Conservation (phyloP, 345 rosid species). For the Brassica cretica region DNA sequence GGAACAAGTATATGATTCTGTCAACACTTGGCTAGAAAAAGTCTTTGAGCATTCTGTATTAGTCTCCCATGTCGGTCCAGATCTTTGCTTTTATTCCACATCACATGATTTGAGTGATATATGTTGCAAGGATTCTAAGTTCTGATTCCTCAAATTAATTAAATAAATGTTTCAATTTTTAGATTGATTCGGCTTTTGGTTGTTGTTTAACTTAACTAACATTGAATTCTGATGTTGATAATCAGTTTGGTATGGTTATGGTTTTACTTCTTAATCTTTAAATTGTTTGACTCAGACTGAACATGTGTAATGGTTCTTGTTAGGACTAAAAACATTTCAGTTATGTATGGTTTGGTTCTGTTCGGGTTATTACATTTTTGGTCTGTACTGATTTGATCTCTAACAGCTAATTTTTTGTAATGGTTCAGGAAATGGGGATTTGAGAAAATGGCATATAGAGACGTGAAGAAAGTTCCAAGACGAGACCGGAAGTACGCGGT, state of each 20-base stretch:
- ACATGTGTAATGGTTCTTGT: not conserved
- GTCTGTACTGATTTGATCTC: not conserved
- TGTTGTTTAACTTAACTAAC: not conserved
- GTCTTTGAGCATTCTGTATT: constrained; percentile 27
- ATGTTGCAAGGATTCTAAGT: not conserved
- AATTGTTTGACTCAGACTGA: not conserved
- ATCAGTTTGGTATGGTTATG: not conserved
- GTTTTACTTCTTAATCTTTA: not conserved
- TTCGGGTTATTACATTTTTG: not conserved
- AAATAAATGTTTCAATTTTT: not conserved
- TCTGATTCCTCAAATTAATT: not conserved
- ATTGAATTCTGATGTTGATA: not conserved
- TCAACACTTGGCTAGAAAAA: constrained; percentile 28
- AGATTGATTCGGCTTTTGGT: not conserved
- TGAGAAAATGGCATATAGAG: constrained; percentile 84
- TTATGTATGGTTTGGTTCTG: not conserved
- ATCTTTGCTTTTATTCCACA: constrained; percentile 27
- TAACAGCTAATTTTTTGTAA: not conserved
- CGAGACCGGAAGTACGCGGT: constrained; percentile 82
- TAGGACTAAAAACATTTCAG: not conserved
- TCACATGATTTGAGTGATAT: constrained; percentile 16
- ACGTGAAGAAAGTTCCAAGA: constrained; percentile 69
- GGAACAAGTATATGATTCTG: constrained; percentile 22
- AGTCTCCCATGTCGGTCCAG: constrained; percentile 31
- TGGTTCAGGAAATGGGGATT: constrained; percentile 84